Base-by-base conservation (phyloP, 2,329 filamentous ascomycete species). In the Ambrosiella cleistominuta region DNA sequence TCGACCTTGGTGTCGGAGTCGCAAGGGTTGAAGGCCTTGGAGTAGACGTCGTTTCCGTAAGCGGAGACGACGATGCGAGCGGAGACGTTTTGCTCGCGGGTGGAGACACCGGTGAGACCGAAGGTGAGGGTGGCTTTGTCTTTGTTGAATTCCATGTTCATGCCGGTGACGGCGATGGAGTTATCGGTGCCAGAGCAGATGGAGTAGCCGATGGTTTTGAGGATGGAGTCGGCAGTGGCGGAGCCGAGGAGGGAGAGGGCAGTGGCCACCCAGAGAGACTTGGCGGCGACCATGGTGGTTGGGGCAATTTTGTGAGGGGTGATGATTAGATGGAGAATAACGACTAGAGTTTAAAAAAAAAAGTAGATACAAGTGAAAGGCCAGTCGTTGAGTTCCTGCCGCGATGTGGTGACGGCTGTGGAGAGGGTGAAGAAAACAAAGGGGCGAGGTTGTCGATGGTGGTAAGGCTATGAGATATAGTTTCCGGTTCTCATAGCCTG, bases 11-110 rank as follows among this genome's bases (percentile, higher is more conserved):
- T 89, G 42, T 67, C 70, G 1, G 71, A 64, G 15, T 82, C 78
- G 69, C 93, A 98, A 40, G 93, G 93, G 66, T 96, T 82, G 70
- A 97, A 95, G 3, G 72, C 73, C 61, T 87, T 86, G 44, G 77
- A 75, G 71, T 94, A 97, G 27, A 96, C 80, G 61, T 85, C 70
- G 60, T 80, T 80, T 61, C 93, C 93, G 66, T 97, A 97, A 7
- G 91, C 91, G 35, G 77, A 85, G 44, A 96, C 86, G 19, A 80
- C 77, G 60, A 97, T 74, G 2, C 72, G 73, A 12, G 88, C 90
- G 58, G 78, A 86, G 61, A 97, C 88, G 63, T 95, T 90, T 68
- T 93, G 88, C 63, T 77, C 70, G 67, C 79, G 79, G 57, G 71
- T 70, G 68, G 86, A 96, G 61, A 78, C 82, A 61, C 91, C 93